Percentiles rank a stretch among this genome's conserved stretches.
phyloP scores from a whole-genome alignment of 2,329 filamentous ascomycete species.

The Fusarium xyrophilum region DNA sequence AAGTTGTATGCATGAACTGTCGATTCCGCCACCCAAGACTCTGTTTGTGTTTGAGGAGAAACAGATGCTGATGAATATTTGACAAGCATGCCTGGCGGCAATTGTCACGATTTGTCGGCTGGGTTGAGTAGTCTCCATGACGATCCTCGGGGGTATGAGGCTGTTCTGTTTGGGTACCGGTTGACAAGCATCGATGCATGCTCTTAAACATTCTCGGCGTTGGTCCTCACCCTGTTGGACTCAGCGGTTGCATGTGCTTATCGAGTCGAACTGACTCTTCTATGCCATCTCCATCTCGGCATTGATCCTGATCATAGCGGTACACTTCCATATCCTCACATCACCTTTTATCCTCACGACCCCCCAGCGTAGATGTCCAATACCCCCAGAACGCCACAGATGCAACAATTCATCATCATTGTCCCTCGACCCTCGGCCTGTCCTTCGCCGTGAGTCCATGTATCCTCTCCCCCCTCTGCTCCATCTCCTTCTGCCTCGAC shows the following conservation, averaged over 20 bases:
- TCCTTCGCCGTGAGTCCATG: conserved; percentile 57
- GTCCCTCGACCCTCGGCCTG: conserved; percentile 24
- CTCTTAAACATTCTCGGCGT: conserved; percentile 6
- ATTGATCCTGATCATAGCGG: neutral
- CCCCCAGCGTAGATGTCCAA: conserved; percentile 33
- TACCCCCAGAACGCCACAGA: conserved; percentile 35
- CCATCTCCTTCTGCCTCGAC: conserved; percentile 56
- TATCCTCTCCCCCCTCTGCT: conserved; percentile 59
- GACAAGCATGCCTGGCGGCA: conserved; percentile 17
- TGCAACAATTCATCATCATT: conserved; percentile 27
- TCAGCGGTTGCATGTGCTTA: neutral
- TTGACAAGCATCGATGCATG: conserved; percentile 9
- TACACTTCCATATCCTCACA: conserved; percentile 3
- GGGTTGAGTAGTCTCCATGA: conserved; percentile 1
- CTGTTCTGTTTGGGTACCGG: conserved; percentile 13
- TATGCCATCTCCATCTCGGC: neutral
- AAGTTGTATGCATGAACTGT: conserved; percentile 24
- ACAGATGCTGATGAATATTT: neutral
- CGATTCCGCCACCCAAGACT: neutral
- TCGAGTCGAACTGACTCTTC: neutral
- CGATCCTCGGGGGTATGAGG: conserved; percentile 4
- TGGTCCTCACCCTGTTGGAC: neutral
- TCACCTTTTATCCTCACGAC: conserved; percentile 30
- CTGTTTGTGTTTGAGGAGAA: neutral
- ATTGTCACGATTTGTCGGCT: conserved; percentile 7